Base-by-base conservation (phyloP, 2,329 filamentous ascomycete species). In the Xylariaceae sp. region DNA sequence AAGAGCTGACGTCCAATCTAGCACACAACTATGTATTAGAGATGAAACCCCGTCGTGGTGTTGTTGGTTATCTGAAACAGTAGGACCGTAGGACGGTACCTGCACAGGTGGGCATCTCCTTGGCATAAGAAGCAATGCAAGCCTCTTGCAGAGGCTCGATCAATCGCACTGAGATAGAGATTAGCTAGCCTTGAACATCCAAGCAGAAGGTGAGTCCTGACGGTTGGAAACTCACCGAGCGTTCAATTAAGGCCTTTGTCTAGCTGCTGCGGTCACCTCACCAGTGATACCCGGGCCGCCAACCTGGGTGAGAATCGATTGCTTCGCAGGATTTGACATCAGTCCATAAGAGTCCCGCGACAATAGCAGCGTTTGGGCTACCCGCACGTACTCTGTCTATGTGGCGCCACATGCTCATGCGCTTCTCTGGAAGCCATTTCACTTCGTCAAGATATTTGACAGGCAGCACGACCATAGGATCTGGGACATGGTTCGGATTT, bases 371-470 rank as follows among this genome's bases (percentile, higher is more conserved):
- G n/a, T n/a, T n/a, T n/a, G n/a, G n/a, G n/a, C n/a, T n/a, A n/a
- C n/a, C n/a, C 8, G 16, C n/a, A 26, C 29, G 11, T 43, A 49
- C 52, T 43, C 46, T 50, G 33, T 56, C 37, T 21, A 50, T 50
- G 17, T 50, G 46, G 19, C 28, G 47, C 53, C 45, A 50, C 21
- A 56, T 41, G 19, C 53, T 56, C 23, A 56, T 43, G 21, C 37
- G 33, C 14, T 56, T 16, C 36, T 50, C 53, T 17, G 53, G 28
- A 31, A 56, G 33, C 52, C 52, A 55, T 49, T 55, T 55, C 11
- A 58, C 55, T 44, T 58, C 55, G 24, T 51, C 55, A 31, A 58
- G 40, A 34, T 58, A 58, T 24, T 43, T 53, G 21, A 58, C 14
- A 16, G 39, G 48, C 14, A 53, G 23, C 16, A 58, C 23, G 36